Conservation (phyloP, 2,329 filamentous ascomycete species). For the Fusarium sp. region DNA sequence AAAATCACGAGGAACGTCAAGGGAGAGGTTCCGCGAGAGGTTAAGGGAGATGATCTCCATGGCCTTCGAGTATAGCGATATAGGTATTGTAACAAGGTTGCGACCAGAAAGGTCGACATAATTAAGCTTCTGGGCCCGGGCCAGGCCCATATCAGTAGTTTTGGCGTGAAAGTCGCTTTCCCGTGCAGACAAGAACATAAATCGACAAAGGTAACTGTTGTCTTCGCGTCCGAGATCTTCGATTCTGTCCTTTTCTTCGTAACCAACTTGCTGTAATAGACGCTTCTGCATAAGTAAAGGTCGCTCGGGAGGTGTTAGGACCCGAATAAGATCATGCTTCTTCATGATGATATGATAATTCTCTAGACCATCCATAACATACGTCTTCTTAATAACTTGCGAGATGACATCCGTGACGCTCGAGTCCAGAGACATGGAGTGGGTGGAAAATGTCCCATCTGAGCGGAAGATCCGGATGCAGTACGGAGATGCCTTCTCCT, state of each 20-base stretch:
- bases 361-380: conserved; percentile 87
- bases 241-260: conserved; percentile 84
- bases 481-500: conserved; percentile 81
- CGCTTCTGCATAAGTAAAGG: conserved; percentile 93
- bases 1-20: conserved; percentile 95
- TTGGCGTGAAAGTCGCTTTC: conserved; percentile 81
- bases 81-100: conserved; percentile 94
- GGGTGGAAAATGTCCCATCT: conserved; percentile 92
- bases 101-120: conserved; percentile 92
- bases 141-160: conserved; percentile 80
- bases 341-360: conserved; percentile 97
- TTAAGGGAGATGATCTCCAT: conserved; percentile 95
- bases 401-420: conserved; percentile 87
- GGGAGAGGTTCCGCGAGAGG: conserved; percentile 88
- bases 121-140: conserved; percentile 88
- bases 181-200: conserved; percentile 91
- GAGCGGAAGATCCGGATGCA: conserved; percentile 96
- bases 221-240: conserved; percentile 96
- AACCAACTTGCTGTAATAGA: conserved; percentile 90
- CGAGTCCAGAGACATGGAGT: conserved; percentile 85
- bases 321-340: conserved; percentile 88
- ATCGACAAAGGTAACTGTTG: conserved; percentile 95
- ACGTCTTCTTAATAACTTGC: conserved; percentile 95
- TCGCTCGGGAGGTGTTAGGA: conserved; percentile 81
- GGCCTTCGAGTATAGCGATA: conserved; percentile 90